phyloP scores from a whole-genome alignment of 768 basidiomycete species.

The Mycena belliarum region DNA sequence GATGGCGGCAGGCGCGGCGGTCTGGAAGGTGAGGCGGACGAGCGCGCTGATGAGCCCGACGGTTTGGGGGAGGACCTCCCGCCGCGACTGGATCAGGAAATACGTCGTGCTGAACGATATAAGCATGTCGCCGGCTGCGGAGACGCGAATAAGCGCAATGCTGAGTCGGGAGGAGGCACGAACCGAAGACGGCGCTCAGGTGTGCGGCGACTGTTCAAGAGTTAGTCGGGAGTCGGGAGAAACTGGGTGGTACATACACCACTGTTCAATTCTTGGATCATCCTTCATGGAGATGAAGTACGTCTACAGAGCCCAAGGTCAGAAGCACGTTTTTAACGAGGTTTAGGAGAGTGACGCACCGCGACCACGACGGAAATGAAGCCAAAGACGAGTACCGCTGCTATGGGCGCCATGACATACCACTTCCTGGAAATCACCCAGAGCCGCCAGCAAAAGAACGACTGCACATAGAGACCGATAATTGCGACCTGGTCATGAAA shows the following conservation, averaged over 20 bases:
- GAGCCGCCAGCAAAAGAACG: conserved; percentile 33
- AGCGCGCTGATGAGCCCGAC: conserved; percentile 31
- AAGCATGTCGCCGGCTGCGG: conserved; percentile 30
- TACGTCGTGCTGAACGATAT: conserved; percentile 28
- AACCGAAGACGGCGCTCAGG: not conserved
- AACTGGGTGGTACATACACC: not conserved
- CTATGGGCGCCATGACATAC: conserved; percentile 26
- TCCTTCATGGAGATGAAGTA: not conserved
- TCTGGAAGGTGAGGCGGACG: conserved; percentile 32
- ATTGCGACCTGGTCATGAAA: conserved; percentile 27
- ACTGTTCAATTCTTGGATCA: not conserved
- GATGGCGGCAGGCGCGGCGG: conserved; percentile 28
- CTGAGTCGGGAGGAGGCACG: too few species aligned
- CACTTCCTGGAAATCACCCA: conserved; percentile 28
- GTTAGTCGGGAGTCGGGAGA: not conserved
- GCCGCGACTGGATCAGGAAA: conserved; percentile 30
- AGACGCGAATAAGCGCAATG: too few species aligned
- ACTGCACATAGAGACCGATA: conserved; percentile 34
- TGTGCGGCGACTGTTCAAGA: not conserved
- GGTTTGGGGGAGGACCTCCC: conserved; percentile 31
- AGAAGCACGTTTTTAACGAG: too few species aligned
- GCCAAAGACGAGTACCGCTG: conserved; percentile 26
- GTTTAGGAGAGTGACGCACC: conserved; percentile 24
- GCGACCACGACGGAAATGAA: conserved; percentile 29
- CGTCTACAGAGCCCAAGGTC: not conserved